A percentile compares a stretch with the other conserved stretches of the same genome.
Conservation (phyloP, 805 yeast genomes). For the Cyberlindnera lachancei region DNA sequence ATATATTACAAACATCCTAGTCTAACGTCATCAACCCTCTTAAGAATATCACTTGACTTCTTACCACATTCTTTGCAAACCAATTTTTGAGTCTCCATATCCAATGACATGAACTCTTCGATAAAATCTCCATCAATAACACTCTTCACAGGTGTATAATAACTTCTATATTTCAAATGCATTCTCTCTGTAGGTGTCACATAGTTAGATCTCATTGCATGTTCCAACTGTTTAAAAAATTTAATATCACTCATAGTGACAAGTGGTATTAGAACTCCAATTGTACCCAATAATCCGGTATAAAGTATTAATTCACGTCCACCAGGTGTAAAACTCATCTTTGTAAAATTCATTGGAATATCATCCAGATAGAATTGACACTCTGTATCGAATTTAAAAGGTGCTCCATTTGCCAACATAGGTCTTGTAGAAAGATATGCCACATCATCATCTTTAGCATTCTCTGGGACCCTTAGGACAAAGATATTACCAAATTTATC, state of each 20-base stretch:
- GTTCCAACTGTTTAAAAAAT: slow-evolving; percentile 50
- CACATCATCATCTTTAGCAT: slow-evolving; percentile 42
- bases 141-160: slow-evolving; percentile 70
- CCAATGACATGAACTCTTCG: slow-evolving; percentile 34
- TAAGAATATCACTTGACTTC: slow-evolving; percentile 40
- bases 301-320: slow-evolving; percentile 64
- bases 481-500: slow-evolving; percentile 82
- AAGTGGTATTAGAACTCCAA: slow-evolving; percentile 71
- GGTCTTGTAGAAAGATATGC: slow-evolving; percentile 29
- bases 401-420: slow-evolving; percentile 39
- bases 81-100: slow-evolving; percentile 13
- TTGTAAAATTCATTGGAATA: slow-evolving; percentile 53
- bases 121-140: slow-evolving; percentile 86
- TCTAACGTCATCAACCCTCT: slow-evolving; percentile 44
- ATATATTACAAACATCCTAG: slow-evolving; percentile 20
- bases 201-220: slow-evolving; percentile 27
- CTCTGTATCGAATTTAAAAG: slow-evolving; percentile 39
- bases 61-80: slow-evolving; percentile 33
- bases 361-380: slow-evolving; percentile 67
- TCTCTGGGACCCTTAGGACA: slow-evolving; percentile 53
- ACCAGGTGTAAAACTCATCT: slow-evolving; percentile 47
- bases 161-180: slow-evolving; percentile 62
- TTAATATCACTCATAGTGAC: slow-evolving; percentile 52
- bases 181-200: slow-evolving; percentile 47
- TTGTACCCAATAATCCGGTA: slow-evolving; percentile 73